phyloP scores from a whole-genome alignment of 2,329 filamentous ascomycete species.

The Berkeleyomyces basicola region DNA sequence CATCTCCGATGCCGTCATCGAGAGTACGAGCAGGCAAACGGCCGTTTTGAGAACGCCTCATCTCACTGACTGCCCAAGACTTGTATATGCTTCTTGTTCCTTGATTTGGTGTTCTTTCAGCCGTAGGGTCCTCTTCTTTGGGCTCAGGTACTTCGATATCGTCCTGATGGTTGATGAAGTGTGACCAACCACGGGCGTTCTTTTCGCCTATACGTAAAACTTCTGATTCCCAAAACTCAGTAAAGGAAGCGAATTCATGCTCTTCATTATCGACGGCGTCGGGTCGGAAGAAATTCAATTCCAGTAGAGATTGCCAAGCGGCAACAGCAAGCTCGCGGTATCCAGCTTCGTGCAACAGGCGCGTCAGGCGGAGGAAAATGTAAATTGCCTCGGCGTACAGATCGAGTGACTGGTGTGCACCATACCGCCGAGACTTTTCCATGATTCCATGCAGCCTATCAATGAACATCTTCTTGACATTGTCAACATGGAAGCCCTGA shows the following conservation, averaged over 20 bases:
- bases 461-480: constrained; percentile 41
- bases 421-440: not conserved
- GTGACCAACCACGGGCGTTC: constrained; percentile 52
- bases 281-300: constrained; percentile 50
- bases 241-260: constrained; percentile 5
- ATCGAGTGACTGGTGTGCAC: not conserved
- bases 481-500: constrained; percentile 49
- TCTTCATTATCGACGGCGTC: constrained; percentile 14
- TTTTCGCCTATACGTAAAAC: constrained; percentile 60
- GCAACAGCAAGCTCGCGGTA: constrained; percentile 62
- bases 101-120: constrained; percentile 12
- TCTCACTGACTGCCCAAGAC: constrained; percentile 39
- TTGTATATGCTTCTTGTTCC: constrained; percentile 30
- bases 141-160: not conserved
- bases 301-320: constrained; percentile 69
- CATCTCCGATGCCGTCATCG: constrained; percentile 60
- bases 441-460: constrained; percentile 26
- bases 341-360: constrained; percentile 59
- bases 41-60: constrained; percentile 28
- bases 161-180: constrained; percentile 24
- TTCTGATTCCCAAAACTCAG: constrained; percentile 75
- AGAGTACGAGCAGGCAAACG: constrained; percentile 53
- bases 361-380: constrained; percentile 56
- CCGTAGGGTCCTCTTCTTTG: not conserved
- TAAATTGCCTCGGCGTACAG: constrained; percentile 34